Base-by-base conservation (phyloP, 2,329 filamentous ascomycete genomes). In the Pyrenochaeta sp. region DNA sequence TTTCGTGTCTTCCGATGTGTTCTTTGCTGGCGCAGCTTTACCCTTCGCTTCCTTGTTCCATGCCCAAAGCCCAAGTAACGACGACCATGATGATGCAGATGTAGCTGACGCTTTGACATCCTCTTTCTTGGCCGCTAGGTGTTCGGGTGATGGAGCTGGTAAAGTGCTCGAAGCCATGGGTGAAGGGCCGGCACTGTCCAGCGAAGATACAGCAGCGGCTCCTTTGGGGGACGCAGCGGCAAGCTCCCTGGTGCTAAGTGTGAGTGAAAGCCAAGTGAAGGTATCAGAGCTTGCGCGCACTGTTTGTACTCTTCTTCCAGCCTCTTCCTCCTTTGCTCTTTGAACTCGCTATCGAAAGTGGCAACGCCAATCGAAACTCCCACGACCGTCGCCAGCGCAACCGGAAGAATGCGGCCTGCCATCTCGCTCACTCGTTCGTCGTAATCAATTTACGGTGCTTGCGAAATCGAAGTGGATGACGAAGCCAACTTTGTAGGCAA, bases 1-100 rank as follows among this genome's bases (percentile, higher is more conserved):
- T 85, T 71, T 83, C 27, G 36, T 73, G 0, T 83, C 86, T 67
- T 87, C 80, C 86, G 87, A 90, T 49, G 78, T 84, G n/a, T 78
- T 83, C 72, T 87, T 84, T 45, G 78, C 67, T 51, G 90, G 76
- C 5, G n/a, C 90, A 85, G 27, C 80, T 75, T 52, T 87, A 79
- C 59, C 79, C 30, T 63, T 56, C 4, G 61, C 39, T 24, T 60
- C 50, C 52, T 68, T 68, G 12, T 66, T 69, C 73, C 74, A 76
- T 27, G 73, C 74, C 74, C 74, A 75, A 10, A 75, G 58, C 1
- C 74, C 72, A 10, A 76, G 50, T 42, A 68, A 50, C 43, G 71
- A 73, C 22, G 71, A 71, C 68, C 67, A 70, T 3, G 67, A 67
- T n/a, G 65, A 60, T 30, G 47, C 39, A 42, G 58, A 52, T 44